These are phyloP conservation scores for Aeschynomene evenia DNA, from an alignment of 306 rosid species.

Conservation along the genomic window DNA sequence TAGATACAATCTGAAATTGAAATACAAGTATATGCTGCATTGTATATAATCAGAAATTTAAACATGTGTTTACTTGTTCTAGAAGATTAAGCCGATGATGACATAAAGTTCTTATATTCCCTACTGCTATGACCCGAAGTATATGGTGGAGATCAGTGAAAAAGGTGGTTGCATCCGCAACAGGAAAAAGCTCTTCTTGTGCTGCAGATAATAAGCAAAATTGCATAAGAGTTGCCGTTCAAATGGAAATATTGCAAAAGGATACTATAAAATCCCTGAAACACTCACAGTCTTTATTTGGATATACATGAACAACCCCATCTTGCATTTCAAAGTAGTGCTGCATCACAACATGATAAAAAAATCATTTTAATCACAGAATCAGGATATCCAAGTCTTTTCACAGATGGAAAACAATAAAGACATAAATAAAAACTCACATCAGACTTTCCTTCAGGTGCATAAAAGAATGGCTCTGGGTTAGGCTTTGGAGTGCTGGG, in stretches of 20 bases:
- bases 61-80: conserved; percentile 66
- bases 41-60: conserved; percentile 28
- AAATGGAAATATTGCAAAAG: conserved; percentile 5
- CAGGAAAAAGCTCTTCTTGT: conserved; percentile 88
- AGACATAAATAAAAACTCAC: conserved; percentile 54
- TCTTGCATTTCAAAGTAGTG: conserved; percentile 92
- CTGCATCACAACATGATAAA: conserved; percentile 47
- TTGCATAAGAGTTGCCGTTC: conserved; percentile 22
- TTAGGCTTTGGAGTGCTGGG: conserved; percentile 97
- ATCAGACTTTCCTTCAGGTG: conserved; percentile 78
- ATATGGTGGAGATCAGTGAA: conserved; percentile 97
- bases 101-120: conserved; percentile 93
- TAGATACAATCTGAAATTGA: background rate
- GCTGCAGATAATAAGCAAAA: conserved; percentile 49
- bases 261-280: conserved; percentile 8
- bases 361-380: conserved; percentile 24
- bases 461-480: conserved; percentile 73
- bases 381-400: background rate
- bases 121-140: conserved; percentile 91
- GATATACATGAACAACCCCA: conserved; percentile 88
- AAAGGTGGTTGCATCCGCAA: conserved; percentile 95
- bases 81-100: conserved; percentile 95
- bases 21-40: conserved; percentile 21
- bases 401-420: background rate
- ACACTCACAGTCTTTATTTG: conserved; percentile 67